Evolutionary conservation across 768 basidiomycete genomes (phyloP).

Genomic region (Imleria badia): DNA sequence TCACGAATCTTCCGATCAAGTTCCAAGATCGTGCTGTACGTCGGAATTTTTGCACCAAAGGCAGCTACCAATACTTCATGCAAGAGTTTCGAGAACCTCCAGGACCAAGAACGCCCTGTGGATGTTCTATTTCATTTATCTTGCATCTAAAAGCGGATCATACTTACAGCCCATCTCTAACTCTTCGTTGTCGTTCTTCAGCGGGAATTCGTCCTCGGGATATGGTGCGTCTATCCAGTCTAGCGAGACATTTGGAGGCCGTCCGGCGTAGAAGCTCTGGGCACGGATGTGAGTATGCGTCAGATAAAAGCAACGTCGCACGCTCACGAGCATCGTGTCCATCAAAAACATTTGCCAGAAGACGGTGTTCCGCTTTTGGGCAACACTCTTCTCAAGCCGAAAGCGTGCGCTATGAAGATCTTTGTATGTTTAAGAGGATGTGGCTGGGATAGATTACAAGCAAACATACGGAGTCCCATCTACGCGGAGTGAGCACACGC

Average conservation of each 20-base stretch:
- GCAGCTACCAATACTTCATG: conserved; percentile 50
- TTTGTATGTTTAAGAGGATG: conserved; percentile 21
- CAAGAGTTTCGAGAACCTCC: conserved; percentile 52
- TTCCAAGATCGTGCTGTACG: conserved; percentile 52
- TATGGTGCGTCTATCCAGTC: conserved; percentile 56
- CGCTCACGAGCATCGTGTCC: conserved; percentile 59
- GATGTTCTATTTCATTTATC: not conserved
- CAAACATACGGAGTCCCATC: conserved; percentile 53
- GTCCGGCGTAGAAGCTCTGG: conserved; percentile 62
- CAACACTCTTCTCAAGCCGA: conserved; percentile 47
- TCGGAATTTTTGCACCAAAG: conserved; percentile 51
- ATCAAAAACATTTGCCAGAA: conserved; percentile 71
- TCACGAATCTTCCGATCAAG: conserved; percentile 63
- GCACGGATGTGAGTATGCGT: not conserved
- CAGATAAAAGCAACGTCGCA: not conserved
- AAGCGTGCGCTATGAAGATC: conserved; percentile 63
- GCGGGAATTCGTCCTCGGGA: conserved; percentile 46
- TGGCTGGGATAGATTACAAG: not conserved
- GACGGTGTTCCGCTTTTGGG: conserved; percentile 49
- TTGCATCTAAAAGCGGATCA: not conserved
- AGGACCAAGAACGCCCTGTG: conserved; percentile 57
- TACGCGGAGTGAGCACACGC: conserved; percentile 16
- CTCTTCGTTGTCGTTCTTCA: conserved; percentile 34
- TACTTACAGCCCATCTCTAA: conserved; percentile 44
- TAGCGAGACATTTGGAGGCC: conserved; percentile 55